Base-by-base conservation (phyloP, 306 rosid species). In the Pyrus betulifolia region DNA sequence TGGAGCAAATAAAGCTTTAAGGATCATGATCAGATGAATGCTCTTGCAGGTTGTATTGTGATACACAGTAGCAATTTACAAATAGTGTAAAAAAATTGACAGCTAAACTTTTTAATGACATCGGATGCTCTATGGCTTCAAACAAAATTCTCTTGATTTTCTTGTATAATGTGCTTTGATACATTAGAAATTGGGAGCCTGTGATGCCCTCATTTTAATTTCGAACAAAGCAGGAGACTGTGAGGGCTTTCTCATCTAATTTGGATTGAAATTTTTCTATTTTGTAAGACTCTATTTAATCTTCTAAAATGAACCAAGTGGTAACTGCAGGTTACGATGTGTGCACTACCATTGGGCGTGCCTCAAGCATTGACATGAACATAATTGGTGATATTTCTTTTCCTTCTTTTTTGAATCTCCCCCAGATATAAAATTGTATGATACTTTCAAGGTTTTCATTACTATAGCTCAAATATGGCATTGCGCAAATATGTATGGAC, bases 271-370 rank as follows among this genome's bases (percentile, higher is more conserved):
- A 23, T 10, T 21, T 1, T 33, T 72, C 31, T 25, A 6, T 42
- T 21, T 42, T 55, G 17, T 17, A 67, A 42, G 59, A 63, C 49
- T 79, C 0, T 46, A 68, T 72, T 66, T 66, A 61, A 61, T 66
- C 80, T 71, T 85, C 80, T 86, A 75, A 85, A 79, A 68, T 70
- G 77, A 61, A 23, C 49, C 73, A 23, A 76, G 31, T 66, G 69
- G 67, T 85, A 60, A 74, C 82, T 86, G 85, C 90, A 95, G 98
- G 97, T 74, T 95, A 95, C 63, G 87, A 85, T 86, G 93, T 83
- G 27, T 95, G 97, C 86, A 79, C 84, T 60, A 13, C 91, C 83
- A 64, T 92, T 80, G 98, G 97, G 84, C 84, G 25, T 68, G 83
- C 85, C 79, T 55, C 85, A 38, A 85, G 85, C 70, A 81, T 78